Percentiles rank a stretch among this genome's conserved stretches.
phyloP scores from a whole-genome alignment of 192 early-diverging fungal genomes.

The Podila verticillata region DNA sequence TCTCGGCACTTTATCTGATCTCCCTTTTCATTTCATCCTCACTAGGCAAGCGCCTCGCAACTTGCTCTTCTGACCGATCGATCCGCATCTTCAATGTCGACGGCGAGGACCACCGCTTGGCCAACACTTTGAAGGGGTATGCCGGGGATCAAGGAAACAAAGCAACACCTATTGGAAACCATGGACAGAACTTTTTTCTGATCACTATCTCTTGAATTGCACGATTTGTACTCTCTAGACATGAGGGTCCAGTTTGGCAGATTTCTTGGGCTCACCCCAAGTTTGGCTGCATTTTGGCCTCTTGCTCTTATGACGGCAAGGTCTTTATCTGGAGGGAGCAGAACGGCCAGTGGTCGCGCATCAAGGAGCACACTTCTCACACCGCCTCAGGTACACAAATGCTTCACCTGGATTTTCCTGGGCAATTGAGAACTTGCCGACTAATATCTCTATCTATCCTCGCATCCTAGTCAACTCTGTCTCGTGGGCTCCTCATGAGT shows the following conservation, averaged over 20 bases:
- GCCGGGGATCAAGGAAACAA: neutral
- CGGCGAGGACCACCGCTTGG: conserved; percentile 70
- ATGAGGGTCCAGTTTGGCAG: conserved; percentile 99
- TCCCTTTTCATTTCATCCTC: conserved; percentile 26
- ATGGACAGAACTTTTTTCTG: neutral
- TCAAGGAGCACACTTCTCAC: conserved; percentile 89
- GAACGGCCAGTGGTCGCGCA: conserved; percentile 78
- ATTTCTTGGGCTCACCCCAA: conserved; percentile 99
- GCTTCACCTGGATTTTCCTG: neutral
- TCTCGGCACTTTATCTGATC: neutral
- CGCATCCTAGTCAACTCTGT: conserved; percentile 87
- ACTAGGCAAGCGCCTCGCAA: conserved; percentile 90
- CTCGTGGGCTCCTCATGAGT: conserved; percentile 96
- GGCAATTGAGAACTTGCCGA: neutral
- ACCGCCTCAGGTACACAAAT: conserved; percentile 82
- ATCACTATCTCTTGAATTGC: neutral
- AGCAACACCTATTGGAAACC: neutral
- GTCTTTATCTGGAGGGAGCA: conserved; percentile 97
- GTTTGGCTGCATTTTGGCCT: conserved; percentile 95
- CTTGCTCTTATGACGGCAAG: conserved; percentile 95
- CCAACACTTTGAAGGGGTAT: conserved; percentile 80
- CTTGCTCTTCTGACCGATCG: conserved; percentile 95
- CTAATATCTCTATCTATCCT: neutral
- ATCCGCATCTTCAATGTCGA: conserved; percentile 95
- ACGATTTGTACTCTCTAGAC: conserved; percentile 59